Base-by-base conservation (phyloP, 2,329 filamentous ascomycete genomes). In the Fusarium lyarnte region DNA sequence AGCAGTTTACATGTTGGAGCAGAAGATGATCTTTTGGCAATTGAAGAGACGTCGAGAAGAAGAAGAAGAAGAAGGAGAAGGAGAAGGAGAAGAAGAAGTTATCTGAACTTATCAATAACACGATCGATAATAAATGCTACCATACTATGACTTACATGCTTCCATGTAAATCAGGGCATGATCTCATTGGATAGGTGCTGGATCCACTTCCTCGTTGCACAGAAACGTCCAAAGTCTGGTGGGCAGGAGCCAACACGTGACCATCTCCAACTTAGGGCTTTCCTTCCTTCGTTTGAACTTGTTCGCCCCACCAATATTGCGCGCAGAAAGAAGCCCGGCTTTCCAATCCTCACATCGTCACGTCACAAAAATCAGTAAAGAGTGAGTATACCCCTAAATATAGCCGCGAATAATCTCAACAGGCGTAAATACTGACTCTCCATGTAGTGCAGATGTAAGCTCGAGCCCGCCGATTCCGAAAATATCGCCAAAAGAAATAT, bases 381-480 rank as follows among this genome's bases (percentile, higher is more conserved):
- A 90, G 88, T 90, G 84, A 87, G 88, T 88, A 69, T 65, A 75
- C 35, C 65, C 72, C 68, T 41, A 63, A 51, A 57, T 52, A 62
- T 63, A 69, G 67, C 60, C 55, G 41, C 35, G 36, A 61, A 69
- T 62, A 51, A 49, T 27, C 33, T 46, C 36, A 52, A 55, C 61
- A 62, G 58, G 69, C 53, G 68, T 49, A 42, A 58, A 70, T 77
- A 72, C 75, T 78, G 69, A 77, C 77, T 58, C 46, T 46, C 39
- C 52, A 38, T 59, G 80, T 78, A 95, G 93, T 96, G 93, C 93
- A 96, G 91, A 96, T 96, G 93, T 95, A 91, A 92, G 92, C 80
- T 74, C 73, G 73, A 77, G 53, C 73, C 64, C 66, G 61, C 68
- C 74, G 69, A 76, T 68, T 46, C 62, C 74, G 68, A 79, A 70